A percentile compares a stretch with the other conserved stretches of the same genome.
Evolutionary conservation across 2,329 filamentous ascomycete genomes (phyloP).

Genomic region (Bipolaris victoriae): DNA sequence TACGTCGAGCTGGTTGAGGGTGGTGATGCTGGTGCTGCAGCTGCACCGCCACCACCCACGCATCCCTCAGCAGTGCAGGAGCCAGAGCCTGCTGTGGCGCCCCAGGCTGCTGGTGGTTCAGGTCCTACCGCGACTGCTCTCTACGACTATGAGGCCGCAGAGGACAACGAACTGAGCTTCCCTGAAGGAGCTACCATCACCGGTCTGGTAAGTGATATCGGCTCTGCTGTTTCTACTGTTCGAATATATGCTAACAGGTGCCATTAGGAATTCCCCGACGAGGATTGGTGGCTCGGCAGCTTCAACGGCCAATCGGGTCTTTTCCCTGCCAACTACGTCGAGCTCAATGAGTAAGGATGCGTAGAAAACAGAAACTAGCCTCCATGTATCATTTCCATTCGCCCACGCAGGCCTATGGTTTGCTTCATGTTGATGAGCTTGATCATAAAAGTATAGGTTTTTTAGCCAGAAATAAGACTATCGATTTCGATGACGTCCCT

Average conservation of each 20-base stretch:
- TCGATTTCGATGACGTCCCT: slow-evolving; percentile 1
- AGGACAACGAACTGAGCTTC: slow-evolving; percentile 88
- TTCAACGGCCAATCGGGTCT: slow-evolving; percentile 80
- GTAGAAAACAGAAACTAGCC: slow-evolving; percentile 5
- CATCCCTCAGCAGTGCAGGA: slow-evolving; percentile 51
- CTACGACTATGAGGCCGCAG: slow-evolving; percentile 96
- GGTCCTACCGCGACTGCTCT: slow-evolving; percentile 79
- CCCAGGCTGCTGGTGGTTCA: slow-evolving; percentile 47
- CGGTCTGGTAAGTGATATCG: slow-evolving; percentile 67
- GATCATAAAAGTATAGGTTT: slow-evolving; percentile 8
- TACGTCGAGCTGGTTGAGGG: slow-evolving; percentile 86
- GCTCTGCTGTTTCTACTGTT: background rate
- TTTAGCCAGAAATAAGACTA: slow-evolving; percentile 2
- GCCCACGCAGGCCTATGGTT: background rate
- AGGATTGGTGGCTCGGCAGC: slow-evolving; percentile 97
- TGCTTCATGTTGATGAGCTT: slow-evolving; percentile 6
- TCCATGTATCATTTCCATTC: background rate
- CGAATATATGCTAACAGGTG: slow-evolving; percentile 33
- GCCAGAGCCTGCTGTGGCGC: slow-evolving; percentile 38
- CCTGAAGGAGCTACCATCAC: slow-evolving; percentile 85
- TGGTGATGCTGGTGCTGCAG: slow-evolving; percentile 45
- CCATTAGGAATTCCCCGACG: slow-evolving; percentile 86
- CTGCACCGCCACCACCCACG: slow-evolving; percentile 45
- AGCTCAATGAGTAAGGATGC: slow-evolving; percentile 35
- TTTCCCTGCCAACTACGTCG: slow-evolving; percentile 68